Conservation (phyloP, 1,284 basidiomycete species). For the Peniophora sp. region DNA sequence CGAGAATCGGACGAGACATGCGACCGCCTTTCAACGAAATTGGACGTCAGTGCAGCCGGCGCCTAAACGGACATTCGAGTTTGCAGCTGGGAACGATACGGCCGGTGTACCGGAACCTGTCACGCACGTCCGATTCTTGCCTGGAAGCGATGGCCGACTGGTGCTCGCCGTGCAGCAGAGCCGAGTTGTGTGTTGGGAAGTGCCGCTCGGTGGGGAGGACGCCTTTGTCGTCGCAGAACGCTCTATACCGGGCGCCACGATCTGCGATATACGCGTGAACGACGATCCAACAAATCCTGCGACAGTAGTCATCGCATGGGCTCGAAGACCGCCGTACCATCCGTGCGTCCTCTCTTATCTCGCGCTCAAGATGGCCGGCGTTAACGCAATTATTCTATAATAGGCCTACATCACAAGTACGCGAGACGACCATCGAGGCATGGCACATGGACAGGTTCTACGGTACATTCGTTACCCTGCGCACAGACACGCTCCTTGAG, state of each 20-base stretch:
- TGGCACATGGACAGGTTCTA: conserved; percentile 14
- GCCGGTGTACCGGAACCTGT: conserved; percentile 13
- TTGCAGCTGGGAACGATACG: conserved; percentile 13
- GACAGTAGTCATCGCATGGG: conserved; percentile 18
- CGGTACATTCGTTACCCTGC: conserved; percentile 10
- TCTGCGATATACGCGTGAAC: conserved; percentile 23
- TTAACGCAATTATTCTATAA: not conserved
- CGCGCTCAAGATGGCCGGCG: not conserved
- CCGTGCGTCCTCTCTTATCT: not conserved
- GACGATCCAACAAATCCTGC: conserved; percentile 21
- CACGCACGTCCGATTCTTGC: conserved; percentile 24
- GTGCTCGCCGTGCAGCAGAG: conserved; percentile 20
- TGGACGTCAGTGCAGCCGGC: conserved; percentile 24
- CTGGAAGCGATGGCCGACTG: conserved; percentile 24
- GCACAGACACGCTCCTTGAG: conserved; percentile 3
- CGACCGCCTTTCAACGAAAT: conserved; percentile 26
- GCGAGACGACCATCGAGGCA: conserved; percentile 8
- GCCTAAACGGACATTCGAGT: conserved; percentile 17
- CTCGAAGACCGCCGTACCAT: conserved; percentile 12
- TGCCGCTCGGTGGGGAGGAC: conserved; percentile 24
- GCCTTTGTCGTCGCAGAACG: conserved; percentile 25
- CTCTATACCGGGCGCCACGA: conserved; percentile 8
- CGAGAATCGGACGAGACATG: conserved; percentile 27
- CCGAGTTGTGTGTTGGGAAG: conserved; percentile 26
- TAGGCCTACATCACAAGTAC: not conserved